Evolutionary conservation across 176 grass and related monocot species (phyloP).

Genomic region (Lolium multiflorum): DNA sequence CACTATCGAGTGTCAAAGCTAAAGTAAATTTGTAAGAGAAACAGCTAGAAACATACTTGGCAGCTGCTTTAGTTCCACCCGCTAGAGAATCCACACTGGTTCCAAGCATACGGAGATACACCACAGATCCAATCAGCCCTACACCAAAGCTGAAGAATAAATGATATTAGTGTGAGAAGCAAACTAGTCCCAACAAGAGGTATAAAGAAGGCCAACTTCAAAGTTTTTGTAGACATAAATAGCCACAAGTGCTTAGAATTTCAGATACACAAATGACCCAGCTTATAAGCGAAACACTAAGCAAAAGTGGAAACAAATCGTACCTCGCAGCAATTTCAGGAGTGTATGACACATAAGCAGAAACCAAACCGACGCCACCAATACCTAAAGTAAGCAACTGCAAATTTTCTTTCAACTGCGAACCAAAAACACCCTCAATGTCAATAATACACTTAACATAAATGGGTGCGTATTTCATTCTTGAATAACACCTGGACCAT

Average conservation of each 20-base stretch:
- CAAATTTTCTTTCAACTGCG: conserved; percentile 88
- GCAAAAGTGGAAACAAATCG: conserved; percentile 6
- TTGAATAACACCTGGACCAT: background rate
- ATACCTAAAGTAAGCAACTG: conserved; percentile 79
- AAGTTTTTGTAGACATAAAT: conserved; percentile 27
- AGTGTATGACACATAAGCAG: conserved; percentile 91
- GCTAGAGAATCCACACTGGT: conserved; percentile 93
- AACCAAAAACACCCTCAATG: conserved; percentile 40
- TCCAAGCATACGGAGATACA: conserved; percentile 94
- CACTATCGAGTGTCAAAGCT: background rate
- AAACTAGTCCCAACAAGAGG: background rate
- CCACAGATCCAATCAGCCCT: conserved; percentile 88
- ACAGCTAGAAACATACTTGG: conserved; percentile 61
- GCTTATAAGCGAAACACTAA: background rate
- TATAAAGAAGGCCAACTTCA: background rate
- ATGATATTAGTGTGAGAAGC: conserved; percentile 31
- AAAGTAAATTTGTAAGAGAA: background rate
- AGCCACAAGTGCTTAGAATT: background rate
- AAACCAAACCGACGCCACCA: conserved; percentile 79
- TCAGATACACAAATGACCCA: conserved; percentile 23
- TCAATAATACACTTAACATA: background rate
- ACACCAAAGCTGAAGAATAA: conserved; percentile 76
- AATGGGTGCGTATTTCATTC: conserved; percentile 22
- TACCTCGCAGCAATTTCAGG: conserved; percentile 94
- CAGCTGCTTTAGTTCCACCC: conserved; percentile 71